Base-by-base conservation (phyloP, 129 eudicot genomes). In the Centaurea solstitialis region DNA sequence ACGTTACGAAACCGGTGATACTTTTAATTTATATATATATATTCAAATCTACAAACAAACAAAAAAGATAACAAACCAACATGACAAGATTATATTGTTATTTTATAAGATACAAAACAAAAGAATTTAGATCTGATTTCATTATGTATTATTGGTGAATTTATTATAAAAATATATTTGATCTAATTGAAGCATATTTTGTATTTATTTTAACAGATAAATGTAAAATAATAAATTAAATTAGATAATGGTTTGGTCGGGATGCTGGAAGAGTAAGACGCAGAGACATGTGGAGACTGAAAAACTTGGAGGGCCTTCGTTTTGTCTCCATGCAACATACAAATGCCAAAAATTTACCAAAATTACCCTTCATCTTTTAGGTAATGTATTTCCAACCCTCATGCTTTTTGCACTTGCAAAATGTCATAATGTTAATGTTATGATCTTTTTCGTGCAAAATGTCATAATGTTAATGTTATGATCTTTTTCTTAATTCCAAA, bases 301-400 rank as follows among this genome's bases (percentile, higher is more conserved):
- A 59, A 78, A 28, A 72, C 65, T 73, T 74, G 79, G 67, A 10
- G 24, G 79, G 57, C 13, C 75, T 67, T 62, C 37, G 3, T 68
- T 74, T 81, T 75, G 85, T 81, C 80, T 68, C 41, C 85, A 74
- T 81, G 85, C 85, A 81, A 47, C 75, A 81, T 45, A 67, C 75
- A 43, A 43, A 81, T 30, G 69, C 75, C 75, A 22, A 38, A 59
- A 38, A 71, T n/a, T 43, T 18, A 40, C 47, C 22, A 67, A 45
- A 11, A 62, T 8, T 10, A 1, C 37, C 80, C 75, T 65, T 66
- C 57, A 33, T 41, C 41, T 80, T 9, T 45, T 43, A 35, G 17
- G 26, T 17, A 6, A 64, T 62, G 66, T 40, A 81, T 21, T 73
- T 26, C 17, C 65, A 22, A 72, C 72, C 83, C 74, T 28, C 28